Conservation (phyloP, 768 basidiomycete genomes). For the Trametes coccinea region DNA sequence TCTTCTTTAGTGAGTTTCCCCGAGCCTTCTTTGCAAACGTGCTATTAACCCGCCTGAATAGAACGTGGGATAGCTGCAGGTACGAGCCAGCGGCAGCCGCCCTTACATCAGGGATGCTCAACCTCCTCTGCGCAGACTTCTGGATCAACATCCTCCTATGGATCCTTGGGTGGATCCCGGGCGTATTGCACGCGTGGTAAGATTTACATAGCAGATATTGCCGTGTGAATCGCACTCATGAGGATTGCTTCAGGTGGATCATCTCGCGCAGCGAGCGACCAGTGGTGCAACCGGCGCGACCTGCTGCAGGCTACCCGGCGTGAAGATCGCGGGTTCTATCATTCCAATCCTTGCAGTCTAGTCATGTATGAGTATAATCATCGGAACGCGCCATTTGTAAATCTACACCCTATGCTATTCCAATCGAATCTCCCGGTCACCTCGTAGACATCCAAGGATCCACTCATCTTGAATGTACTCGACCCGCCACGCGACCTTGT, state of each 20-base stretch:
- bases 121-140: constrained; percentile 29
- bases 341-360: too few species aligned
- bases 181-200: constrained; percentile 45
- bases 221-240: not conserved
- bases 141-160: constrained; percentile 43
- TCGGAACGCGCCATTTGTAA: not conserved
- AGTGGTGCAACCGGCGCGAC: constrained; percentile 22
- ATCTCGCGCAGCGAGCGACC: constrained; percentile 34
- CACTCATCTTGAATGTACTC: too few species aligned
- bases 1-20: constrained; percentile 34
- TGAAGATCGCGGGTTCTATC: not conserved
- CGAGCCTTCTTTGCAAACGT: not conserved
- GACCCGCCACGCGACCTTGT: too few species aligned
- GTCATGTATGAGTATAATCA: not conserved
- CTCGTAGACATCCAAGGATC: too few species aligned
- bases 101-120: not conserved
- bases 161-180: constrained; percentile 48
- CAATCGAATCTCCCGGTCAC: too few species aligned
- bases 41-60: constrained; percentile 5
- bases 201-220: not conserved
- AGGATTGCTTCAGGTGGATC: constrained; percentile 29
- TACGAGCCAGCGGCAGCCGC: constrained; percentile 1
- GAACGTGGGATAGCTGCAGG: constrained; percentile 31
- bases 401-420: too few species aligned
- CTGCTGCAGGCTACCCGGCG: not conserved